Evolutionary conservation across 139 green algal genomes (phyloP).

Genomic region (Gonium pectorale): DNA sequence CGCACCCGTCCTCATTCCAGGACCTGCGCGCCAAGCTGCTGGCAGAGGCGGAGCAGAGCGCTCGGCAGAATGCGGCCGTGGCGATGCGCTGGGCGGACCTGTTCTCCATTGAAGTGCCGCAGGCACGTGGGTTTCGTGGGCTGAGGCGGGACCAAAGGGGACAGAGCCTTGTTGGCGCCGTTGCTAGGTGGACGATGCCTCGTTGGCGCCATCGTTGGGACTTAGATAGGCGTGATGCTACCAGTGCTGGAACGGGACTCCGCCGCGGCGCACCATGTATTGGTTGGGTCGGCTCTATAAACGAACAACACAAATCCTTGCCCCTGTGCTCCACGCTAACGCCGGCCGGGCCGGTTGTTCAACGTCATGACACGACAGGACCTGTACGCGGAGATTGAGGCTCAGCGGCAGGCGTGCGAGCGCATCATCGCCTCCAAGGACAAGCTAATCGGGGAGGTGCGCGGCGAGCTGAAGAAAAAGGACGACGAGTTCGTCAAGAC

Average conservation of each 20-base stretch:
- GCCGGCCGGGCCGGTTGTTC: too few species aligned
- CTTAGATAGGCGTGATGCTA: too few species aligned
- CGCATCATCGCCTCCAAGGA: slow-evolving; percentile 79
- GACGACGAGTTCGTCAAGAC: slow-evolving; percentile 86
- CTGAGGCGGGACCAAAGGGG: too few species aligned
- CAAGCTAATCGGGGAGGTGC: slow-evolving; percentile 75
- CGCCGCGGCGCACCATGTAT: too few species aligned
- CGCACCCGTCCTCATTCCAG: slow-evolving; percentile 42
- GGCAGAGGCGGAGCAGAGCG: slow-evolving; percentile 79
- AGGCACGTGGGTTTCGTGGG: slow-evolving; percentile 35
- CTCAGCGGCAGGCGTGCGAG: slow-evolving; percentile 73
- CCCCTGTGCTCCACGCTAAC: too few species aligned
- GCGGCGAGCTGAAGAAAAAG: slow-evolving; percentile 77
- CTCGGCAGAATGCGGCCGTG: slow-evolving; percentile 77
- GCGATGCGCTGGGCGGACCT: slow-evolving; percentile 81
- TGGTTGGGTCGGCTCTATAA: too few species aligned
- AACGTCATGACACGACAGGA: too few species aligned
- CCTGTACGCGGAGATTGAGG: slow-evolving; percentile 75
- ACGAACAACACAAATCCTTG: too few species aligned
- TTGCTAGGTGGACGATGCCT: too few species aligned
- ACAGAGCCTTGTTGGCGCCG: too few species aligned
- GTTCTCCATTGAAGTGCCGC: slow-evolving; percentile 73
- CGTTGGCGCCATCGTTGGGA: too few species aligned
- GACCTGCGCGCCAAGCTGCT: slow-evolving; percentile 79
- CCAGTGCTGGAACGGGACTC: too few species aligned